Percentiles rank a stretch among this genome's conserved stretches.
phyloP scores from a whole-genome alignment of 148 eudicot genomes.

The Cornus kousa region DNA sequence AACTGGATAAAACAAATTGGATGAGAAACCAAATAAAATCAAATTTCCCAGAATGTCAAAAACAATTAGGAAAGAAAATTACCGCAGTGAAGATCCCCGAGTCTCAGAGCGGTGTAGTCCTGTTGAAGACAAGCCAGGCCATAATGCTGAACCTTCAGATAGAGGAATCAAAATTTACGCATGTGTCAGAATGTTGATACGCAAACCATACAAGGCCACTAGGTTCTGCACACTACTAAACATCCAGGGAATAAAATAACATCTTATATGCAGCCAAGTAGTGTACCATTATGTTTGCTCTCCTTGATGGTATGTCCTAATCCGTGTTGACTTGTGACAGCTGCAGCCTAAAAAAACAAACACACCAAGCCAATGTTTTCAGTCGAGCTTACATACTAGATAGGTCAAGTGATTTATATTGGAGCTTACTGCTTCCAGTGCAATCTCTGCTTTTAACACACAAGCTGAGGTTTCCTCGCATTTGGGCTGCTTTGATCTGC shows the following conservation, averaged over 20 bases:
- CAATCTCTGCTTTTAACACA: slow-evolving; percentile 17
- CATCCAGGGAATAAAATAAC: background rate
- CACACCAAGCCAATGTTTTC: background rate
- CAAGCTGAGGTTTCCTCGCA: slow-evolving; percentile 16
- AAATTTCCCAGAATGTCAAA: background rate
- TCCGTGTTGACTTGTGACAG: slow-evolving; percentile 13
- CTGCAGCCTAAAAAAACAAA: slow-evolving; percentile 30
- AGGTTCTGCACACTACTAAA: background rate
- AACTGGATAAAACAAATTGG: slow-evolving; percentile 24
- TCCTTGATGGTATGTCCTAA: slow-evolving; percentile 17
- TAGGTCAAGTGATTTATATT: no score
- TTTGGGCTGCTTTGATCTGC: slow-evolving; percentile 25
- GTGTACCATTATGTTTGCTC: slow-evolving; percentile 27
- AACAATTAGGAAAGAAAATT: slow-evolving; percentile 20
- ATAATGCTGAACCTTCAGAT: slow-evolving; percentile 14
- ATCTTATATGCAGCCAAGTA: background rate
- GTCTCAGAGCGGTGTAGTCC: slow-evolving; percentile 21
- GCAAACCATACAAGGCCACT: background rate
- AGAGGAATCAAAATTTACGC: background rate
- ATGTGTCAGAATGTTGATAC: background rate
- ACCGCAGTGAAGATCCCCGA: slow-evolving; percentile 30
- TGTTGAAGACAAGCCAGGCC: slow-evolving; percentile 25
- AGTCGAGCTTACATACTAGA: background rate
- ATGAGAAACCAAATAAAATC: slow-evolving; percentile 11
- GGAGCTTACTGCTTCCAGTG: slow-evolving; percentile 15